phyloP scores from a whole-genome alignment of 768 basidiomycete species.

The Suillus decipiens region DNA sequence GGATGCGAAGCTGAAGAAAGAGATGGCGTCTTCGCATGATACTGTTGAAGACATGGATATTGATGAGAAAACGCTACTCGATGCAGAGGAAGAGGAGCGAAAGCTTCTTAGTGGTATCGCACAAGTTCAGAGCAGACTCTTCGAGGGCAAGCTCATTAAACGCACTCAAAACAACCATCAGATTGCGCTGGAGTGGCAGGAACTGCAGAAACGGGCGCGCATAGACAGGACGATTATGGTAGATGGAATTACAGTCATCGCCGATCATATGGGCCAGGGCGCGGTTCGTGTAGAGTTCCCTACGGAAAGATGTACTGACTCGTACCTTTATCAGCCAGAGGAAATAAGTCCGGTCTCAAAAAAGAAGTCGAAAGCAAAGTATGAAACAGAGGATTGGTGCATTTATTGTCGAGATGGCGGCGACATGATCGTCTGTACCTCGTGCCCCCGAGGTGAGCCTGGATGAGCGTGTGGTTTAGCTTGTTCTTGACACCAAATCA shows the following conservation, averaged over 20 bases:
- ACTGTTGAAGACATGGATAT: conserved; percentile 13
- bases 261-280: conserved; percentile 27
- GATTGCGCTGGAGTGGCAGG: conserved; percentile 48
- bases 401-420: conserved; percentile 62
- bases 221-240: conserved; percentile 40
- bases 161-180: conserved; percentile 39
- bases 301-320: not conserved
- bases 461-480: conserved; percentile 1
- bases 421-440: conserved; percentile 45
- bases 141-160: conserved; percentile 51
- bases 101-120: conserved; percentile 55
- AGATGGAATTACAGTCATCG: conserved; percentile 38
- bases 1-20: conserved; percentile 47
- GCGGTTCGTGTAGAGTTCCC: conserved; percentile 26
- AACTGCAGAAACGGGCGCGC: conserved; percentile 46
- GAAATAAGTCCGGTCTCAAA: conserved; percentile 20
- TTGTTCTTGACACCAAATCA: not conserved
- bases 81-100: conserved; percentile 57
- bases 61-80: conserved; percentile 32
- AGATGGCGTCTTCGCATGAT: conserved; percentile 28
- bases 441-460: conserved; percentile 55
- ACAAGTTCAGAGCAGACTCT: conserved; percentile 57
- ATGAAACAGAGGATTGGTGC: conserved; percentile 61
- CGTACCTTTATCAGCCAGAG: conserved; percentile 17
- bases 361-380: conserved; percentile 38